Conservation (phyloP, 2,329 filamentous ascomycete species). For the Teratosphaeriaceae sp. region DNA sequence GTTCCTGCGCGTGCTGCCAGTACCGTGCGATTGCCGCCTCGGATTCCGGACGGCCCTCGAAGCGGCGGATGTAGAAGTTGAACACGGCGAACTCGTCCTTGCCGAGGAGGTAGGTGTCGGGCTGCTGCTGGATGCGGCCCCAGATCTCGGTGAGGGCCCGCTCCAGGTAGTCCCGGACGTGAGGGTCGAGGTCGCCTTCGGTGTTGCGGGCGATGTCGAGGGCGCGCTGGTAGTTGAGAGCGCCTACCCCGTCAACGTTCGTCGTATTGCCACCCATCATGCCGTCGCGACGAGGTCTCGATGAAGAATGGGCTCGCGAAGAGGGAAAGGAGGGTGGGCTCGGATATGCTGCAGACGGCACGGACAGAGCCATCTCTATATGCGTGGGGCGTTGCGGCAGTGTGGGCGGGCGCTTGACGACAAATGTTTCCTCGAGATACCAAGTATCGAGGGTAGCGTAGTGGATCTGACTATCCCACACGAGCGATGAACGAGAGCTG, state of each 20-base stretch:
- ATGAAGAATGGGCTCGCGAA: slow-evolving; percentile 11
- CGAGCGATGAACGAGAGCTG: background rate
- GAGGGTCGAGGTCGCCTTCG: slow-evolving; percentile 59
- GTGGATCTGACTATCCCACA: background rate
- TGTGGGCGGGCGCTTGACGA: background rate
- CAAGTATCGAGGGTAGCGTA: slow-evolving; percentile 2
- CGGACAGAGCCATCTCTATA: slow-evolving; percentile 7
- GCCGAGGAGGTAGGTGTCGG: slow-evolving; percentile 65
- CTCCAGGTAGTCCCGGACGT: slow-evolving; percentile 60
- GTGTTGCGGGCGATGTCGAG: slow-evolving; percentile 71
- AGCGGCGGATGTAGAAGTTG: slow-evolving; percentile 73
- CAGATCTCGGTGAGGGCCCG: slow-evolving; percentile 58
- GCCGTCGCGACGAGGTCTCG: slow-evolving; percentile 11
- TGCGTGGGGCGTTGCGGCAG: background rate
- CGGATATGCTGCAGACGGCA: slow-evolving; percentile 20
- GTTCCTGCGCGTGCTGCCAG: slow-evolving; percentile 33
- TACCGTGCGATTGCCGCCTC: slow-evolving; percentile 50
- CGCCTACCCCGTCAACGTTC: slow-evolving; percentile 29
- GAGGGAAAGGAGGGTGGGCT: slow-evolving; percentile 21
- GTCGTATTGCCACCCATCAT: slow-evolving; percentile 37
- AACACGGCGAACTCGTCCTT: slow-evolving; percentile 77
- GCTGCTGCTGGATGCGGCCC: slow-evolving; percentile 57
- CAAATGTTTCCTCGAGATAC: background rate
- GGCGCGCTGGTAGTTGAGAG: slow-evolving; percentile 55
- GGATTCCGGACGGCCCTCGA: slow-evolving; percentile 46